Evolutionary conservation across 148 eudicot genomes (phyloP), one percentile per base, ranked within the genome.

Genomic region (Chenopodium formosanum): DNA sequence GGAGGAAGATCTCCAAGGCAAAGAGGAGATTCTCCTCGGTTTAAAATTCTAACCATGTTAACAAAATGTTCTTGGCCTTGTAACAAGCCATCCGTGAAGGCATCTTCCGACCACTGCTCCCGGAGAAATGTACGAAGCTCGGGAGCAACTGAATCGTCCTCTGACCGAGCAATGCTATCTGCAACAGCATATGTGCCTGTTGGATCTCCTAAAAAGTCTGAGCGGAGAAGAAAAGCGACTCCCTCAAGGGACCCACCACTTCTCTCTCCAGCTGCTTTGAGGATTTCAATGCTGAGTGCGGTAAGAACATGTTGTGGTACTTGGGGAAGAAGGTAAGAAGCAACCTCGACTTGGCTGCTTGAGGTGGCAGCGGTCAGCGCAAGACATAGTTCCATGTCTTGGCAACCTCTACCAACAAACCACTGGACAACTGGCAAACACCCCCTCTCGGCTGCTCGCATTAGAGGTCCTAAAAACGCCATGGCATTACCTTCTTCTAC

Each of bases 281-380:
- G 97, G 37, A 96, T 94, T 85, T 96, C 99, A 5, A 94, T 87
- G 86, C 98, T 94, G 69, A 94, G 97, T 81, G 99, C 98, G 1
- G 97, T 89, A 0, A 96, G 94, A 47, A 96, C 98, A n/a, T 92
- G 98, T 14, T 89, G 98, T 10, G 99, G 98, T 10, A 96, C 99
- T 71, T 92, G 95, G 22, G 99, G 97, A 27, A 96, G 97, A 79
- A 96, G 97, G 89, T 88, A 96, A 11, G 98, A 85, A 5, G 95
- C 97, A 22, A 90, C 88, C 74, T 88, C 92, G 20, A 96, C 90
- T 80, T 94, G 98, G 85, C 98, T 91, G 84, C 93, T 88, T 22
- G 99, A 96, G 13, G 99, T 96, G 79, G 99, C 99, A 6, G 99
- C 98, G 0, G 99, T 96, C 1, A 96, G 94, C 75, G 99, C 99